Evolutionary conservation across 495 filamentous ascomycete species (phyloP), one percentile per base, ranked within the genome.

Genomic region (Penicillium verhagenii): DNA sequence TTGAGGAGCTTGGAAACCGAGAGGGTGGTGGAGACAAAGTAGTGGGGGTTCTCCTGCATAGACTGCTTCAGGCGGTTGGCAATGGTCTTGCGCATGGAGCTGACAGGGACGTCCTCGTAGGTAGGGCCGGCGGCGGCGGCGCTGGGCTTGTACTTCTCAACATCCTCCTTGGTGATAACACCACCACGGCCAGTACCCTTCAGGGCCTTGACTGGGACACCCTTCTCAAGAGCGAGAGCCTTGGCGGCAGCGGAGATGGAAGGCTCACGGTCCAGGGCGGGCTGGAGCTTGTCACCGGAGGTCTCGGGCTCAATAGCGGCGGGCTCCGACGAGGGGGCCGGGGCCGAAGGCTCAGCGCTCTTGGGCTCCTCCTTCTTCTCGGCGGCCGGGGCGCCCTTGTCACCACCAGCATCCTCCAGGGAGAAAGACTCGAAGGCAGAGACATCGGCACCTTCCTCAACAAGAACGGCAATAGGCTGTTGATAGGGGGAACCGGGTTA

Each of bases 11-110:
- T 97, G 65, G 79, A 80, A 45, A 97, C 94, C 26, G 92, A 97
- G 61, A 97, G 80, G 47, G 82, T 82, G 54, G 88, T 82, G 59
- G 88, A 87, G 62, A 99, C 94, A 69, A 94, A 99, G 84, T 96
- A 99, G 79, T 97, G 95, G 35, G 95, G 95, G 80, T 96, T 97
- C 76, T 96, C 87, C 61, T 86, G 82, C 71, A 88, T 78, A 18
- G 93, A 97, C 73, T 96, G 84, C 67, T 87, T 88, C 18, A 99
- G 87, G 60, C 95, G 91, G 69, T 68, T 82, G 67, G 95, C 95
- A 64, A 99, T 99, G 53, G 89, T 92, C 85, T 96, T 97, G 79
- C 95, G 94, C 94, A 99, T 99, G 59, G 85, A 87, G 64, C 81
- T 86, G 57, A 90, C 84, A 49, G 91, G 90, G 56, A 84, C 87